Conservation (phyloP, 1,139 yeast genomes). For the Kodamaea alishanica region DNA sequence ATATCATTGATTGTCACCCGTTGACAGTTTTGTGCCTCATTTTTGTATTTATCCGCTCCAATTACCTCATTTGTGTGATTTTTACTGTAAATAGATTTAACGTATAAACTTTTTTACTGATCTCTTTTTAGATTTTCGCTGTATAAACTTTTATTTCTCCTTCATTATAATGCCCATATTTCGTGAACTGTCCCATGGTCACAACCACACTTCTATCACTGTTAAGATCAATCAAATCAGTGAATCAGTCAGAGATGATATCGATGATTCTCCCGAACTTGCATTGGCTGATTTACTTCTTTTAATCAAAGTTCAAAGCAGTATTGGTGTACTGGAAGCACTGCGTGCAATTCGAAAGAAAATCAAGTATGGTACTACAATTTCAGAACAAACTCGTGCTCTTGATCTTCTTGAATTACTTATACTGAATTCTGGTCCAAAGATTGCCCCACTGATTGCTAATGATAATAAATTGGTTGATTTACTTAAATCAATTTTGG, state of each 20-base stretch:
- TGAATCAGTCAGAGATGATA: conserved; percentile 31
- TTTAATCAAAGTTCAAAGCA: conserved; percentile 37
- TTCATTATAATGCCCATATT: conserved; percentile 37
- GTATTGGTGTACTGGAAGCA: conserved; percentile 65
- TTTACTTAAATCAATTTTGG: conserved; percentile 51
- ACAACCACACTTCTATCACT: conserved; percentile 45
- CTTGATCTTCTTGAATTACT: conserved; percentile 68
- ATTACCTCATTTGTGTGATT: neutral
- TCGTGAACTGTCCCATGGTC: conserved; percentile 43
- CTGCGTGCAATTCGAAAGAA: conserved; percentile 88
- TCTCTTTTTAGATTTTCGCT: neutral
- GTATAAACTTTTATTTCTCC: no score
- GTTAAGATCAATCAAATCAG: conserved; percentile 47
- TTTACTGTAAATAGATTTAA: neutral
- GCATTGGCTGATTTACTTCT: conserved; percentile 37
- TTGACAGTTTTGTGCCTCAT: no score
- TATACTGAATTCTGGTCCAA: conserved; percentile 67
- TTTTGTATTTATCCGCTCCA: no score
- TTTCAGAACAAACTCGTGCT: conserved; percentile 60
- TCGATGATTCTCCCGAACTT: conserved; percentile 30
- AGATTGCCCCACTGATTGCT: conserved; percentile 50
- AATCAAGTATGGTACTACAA: conserved; percentile 71
- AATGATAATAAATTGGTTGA: conserved; percentile 71
- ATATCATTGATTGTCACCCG: no score
- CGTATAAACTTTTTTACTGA: neutral